Conservation (phyloP, 352 stramenopile species). For the Pythium aquatile region DNA sequence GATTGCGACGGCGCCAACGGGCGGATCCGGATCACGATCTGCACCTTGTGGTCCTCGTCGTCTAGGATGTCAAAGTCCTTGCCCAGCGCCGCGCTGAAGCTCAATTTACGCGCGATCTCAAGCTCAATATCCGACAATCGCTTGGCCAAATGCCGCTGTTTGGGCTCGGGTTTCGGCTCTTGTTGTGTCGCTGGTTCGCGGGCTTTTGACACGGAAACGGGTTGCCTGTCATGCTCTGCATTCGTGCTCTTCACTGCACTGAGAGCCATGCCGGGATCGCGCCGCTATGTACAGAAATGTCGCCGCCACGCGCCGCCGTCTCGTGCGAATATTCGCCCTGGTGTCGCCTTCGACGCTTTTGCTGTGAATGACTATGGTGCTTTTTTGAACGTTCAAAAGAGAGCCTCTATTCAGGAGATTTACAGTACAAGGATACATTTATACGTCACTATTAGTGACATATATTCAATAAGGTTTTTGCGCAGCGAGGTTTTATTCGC, state of each 20-base stretch:
- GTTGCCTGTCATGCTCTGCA: conserved; percentile 4
- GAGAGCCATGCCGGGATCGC: conserved; percentile 18
- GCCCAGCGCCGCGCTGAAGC: conserved; percentile 53
- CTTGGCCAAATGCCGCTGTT: neutral
- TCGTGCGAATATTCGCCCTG: neutral
- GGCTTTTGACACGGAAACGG: conserved; percentile 1
- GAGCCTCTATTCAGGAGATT: conserved; percentile 9
- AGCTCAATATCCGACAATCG: conserved; percentile 25
- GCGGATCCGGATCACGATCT: conserved; percentile 75
- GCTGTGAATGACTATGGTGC: too few species aligned
- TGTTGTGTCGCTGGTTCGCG: conserved; percentile 3
- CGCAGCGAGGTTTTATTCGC: conserved; percentile 4
- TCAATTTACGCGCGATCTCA: conserved; percentile 61
- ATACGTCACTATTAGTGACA: neutral
- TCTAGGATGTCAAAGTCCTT: conserved; percentile 26
- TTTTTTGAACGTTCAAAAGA: conserved; percentile 32
- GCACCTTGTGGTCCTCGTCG: conserved; percentile 29
- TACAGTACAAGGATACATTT: conserved; percentile 10
- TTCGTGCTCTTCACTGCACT: conserved; percentile 8
- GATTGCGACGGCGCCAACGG: conserved; percentile 30
- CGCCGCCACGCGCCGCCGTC: neutral
- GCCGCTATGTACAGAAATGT: conserved; percentile 1
- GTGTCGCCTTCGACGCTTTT: neutral
- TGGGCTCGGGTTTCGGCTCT: neutral
- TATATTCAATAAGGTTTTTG: conserved; percentile 1